Base-by-base conservation (phyloP, 352 stramenopile genomes). In the Globisporangium ultimum region DNA sequence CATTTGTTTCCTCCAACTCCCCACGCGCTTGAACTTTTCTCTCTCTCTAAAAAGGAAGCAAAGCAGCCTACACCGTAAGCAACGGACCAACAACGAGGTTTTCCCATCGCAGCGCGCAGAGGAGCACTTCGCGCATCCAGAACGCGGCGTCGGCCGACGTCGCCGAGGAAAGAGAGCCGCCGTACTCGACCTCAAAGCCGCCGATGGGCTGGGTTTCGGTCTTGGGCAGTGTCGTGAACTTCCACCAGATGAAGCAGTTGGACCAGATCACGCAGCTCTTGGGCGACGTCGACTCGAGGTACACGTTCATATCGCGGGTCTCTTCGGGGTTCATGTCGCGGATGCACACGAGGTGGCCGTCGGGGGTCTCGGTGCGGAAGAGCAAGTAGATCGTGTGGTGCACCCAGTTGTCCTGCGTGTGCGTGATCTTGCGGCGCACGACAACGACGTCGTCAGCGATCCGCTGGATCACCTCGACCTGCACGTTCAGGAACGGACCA, bases 351-450 rank as follows among this genome's bases (percentile, higher is more conserved):
- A 85, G 56, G 56, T 86, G 81, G 46, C 80, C 80, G 53, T 88
- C 71, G 0, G 74, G 66, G 10, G 74, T 90, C 70, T 88, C 71
- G 24, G 76, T 86, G 50, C 80, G 80, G 60, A 90, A 88, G 14
- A 87, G 66, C 52, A 90, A 41, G 62, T 88, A 90, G 55, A 88
- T 84, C 8, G 80, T 88, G 63, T 87, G 70, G 66, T 84, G 73
- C 24, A 84, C 74, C 73, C 76, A 86, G 0, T 64, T 64, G 58
- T 84, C 73, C 36, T 78, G 60, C n/a, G 64, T 72, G 66, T 84
- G 73, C 61, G 73, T 79, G 46, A 81, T 83, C 66, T 78, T 78
- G 51, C 76, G 71, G 1, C 76, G 73, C 41, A 84, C 73, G 14
- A 86, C 70, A 38, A 82, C 76, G 20, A 84, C 73, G 52, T 86